phyloP scores from a whole-genome alignment of 805 yeast species.

The Candida railenensis region DNA sequence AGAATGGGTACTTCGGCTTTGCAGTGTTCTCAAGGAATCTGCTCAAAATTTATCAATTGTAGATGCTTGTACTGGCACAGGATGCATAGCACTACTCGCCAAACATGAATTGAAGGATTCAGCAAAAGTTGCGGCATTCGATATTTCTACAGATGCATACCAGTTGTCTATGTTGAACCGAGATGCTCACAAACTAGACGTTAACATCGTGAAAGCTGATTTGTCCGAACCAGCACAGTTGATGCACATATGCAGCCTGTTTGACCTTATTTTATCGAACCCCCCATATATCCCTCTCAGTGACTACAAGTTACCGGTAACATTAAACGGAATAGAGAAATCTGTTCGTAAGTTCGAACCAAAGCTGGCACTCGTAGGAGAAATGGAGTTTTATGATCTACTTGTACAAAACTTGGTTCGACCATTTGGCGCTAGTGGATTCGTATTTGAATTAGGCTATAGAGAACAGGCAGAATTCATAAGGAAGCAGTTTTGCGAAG shows the following conservation, averaged over 20 bases:
- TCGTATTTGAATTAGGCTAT: conserved; percentile 79
- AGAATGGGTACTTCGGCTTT: conserved; percentile 63
- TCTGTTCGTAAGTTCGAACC: conserved; percentile 82
- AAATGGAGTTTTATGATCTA: conserved; percentile 64
- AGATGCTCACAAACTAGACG: conserved; percentile 8
- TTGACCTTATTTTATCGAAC: conserved; percentile 71
- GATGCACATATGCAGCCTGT: conserved; percentile 1
- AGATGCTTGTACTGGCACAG: conserved; percentile 87
- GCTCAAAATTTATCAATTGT: conserved; percentile 30
- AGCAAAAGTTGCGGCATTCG: conserved; percentile 46
- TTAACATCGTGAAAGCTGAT: background rate
- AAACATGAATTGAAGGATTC: conserved; percentile 17
- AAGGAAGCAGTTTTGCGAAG: conserved; percentile 2
- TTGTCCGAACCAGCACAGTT: background rate
- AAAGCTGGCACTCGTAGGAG: conserved; percentile 72
- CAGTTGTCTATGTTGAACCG: conserved; percentile 49
- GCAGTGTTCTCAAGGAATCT: background rate
- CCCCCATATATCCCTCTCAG: conserved; percentile 79
- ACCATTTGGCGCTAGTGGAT: conserved; percentile 46
- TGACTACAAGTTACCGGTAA: conserved; percentile 38
- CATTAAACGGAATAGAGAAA: conserved; percentile 44
- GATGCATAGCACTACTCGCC: conserved; percentile 72
- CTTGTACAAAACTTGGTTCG: conserved; percentile 47
- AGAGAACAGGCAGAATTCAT: conserved; percentile 52
- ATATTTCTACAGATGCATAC: conserved; percentile 55